Evolutionary conservation across 73 alveolate genomes (phyloP), one percentile per base, ranked within the genome.

Genomic region (Halteria grandinella): DNA sequence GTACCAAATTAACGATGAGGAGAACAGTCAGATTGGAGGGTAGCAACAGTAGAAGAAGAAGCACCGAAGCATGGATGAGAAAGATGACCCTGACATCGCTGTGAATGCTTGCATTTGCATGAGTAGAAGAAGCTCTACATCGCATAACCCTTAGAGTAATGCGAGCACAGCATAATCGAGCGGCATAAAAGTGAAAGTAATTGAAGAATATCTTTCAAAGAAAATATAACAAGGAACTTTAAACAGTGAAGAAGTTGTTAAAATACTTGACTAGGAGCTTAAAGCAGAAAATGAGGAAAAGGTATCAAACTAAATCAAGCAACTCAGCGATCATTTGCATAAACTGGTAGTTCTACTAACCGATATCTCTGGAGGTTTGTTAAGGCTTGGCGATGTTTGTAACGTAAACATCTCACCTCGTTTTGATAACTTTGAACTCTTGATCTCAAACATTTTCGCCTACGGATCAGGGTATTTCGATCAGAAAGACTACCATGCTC

Each of bases 321-420:
- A 36, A 36, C 5, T 45, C 15, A 44, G 32, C 2, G 79, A 64
- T n/a, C 31, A 20, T 0, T 27, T 64, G 36, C 29, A 59, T 12
- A 39, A 41, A 0, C 18, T 64, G 6, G 49, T 64, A 1, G 12
- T 64, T 5, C 51, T 64, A n/a, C 23, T 64, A 45, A 41, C 45
- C 49, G 79, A 64, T 43, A 23, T 64, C 12, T 64, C 60, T 20
- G 79, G 79, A 43, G 79, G 79, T 21, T 41, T 64, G 39, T 43
- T 44, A 10, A 64, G 44, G 24, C 27, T 64, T 0, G 79, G 79
- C 28, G 32, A 48, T 43, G 79, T 44, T 15, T 64, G 79, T 52
- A 6, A 27, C 21, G 15, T 23, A 1, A 64, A 45, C 28, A 40
- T 53, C 27, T 41, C 44, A 53, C 21, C 40, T 15, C 15, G 44